Base-by-base conservation (phyloP, 208 protist species). In the Porcisia deanei region DNA sequence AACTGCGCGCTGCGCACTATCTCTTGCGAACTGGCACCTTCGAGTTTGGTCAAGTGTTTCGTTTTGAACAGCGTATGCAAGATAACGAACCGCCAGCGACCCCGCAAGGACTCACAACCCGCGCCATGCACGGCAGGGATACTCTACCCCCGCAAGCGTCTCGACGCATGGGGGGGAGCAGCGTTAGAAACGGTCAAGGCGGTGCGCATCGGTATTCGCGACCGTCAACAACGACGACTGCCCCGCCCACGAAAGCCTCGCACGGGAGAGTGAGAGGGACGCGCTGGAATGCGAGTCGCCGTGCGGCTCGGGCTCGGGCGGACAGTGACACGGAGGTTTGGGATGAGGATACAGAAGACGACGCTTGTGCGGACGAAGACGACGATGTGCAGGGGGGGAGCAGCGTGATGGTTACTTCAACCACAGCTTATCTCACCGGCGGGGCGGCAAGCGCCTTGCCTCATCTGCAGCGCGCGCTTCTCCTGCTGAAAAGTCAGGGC, bases 1-100 rank as follows among this genome's bases (percentile, higher is more conserved):
- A 77, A 30, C 76, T 93, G 16, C 88, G 89, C 3, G 82, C 82
- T 2, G 67, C 69, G 57, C 87, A 94, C 68, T 84, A 81, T 64
- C 84, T 84, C 6, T 84, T 96, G 41, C 82, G 80, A 18, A 88
- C 69, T 34, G 92, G 92, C 53, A 83, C 69, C 0, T 94, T 96
- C 83, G 87, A 90, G 22, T 96, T 96, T 88, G 92, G 92, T 16
- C 68, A 77, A 53, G 76, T 96, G 16, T 96, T 96, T 80, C 77
- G 82, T n/a, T 96, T 91, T 66, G 69, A 85, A 12, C 84, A 80
- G 39, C 77, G 73, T 30, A 73, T 88, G 66, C 55, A 71, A 47
- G 59, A 69, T 20, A 63, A 73, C 9, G 65, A 58, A 22, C 67
- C 69, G 3, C 70, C 75, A 47, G 55, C 69, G 61, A 45, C 20